A percentile compares a stretch with the other conserved stretches of the same genome.
phyloP scores from a whole-genome alignment of 805 yeast genomes.

The Candida adriatica region DNA sequence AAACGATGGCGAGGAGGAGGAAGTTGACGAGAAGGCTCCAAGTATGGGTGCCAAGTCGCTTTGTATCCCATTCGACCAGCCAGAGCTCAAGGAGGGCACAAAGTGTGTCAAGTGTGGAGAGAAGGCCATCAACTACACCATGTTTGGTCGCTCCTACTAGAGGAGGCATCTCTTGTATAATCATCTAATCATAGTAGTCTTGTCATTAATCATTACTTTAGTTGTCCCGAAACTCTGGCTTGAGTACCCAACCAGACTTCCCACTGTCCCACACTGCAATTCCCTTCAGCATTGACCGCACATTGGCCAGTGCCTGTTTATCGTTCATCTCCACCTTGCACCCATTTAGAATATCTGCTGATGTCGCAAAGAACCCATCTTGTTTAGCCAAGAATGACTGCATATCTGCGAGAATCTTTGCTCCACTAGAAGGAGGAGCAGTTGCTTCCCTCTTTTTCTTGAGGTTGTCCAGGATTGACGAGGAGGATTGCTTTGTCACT shows the following conservation, averaged over 20 bases:
- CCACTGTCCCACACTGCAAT: constrained; percentile 62
- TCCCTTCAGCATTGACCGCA: constrained; percentile 61
- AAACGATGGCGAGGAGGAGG: constrained; percentile 81
- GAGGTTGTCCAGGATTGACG: constrained; percentile 42
- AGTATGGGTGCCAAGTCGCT: constrained; percentile 98
- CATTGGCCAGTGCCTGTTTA: constrained; percentile 48
- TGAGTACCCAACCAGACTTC: constrained; percentile 58
- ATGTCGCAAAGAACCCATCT: constrained; percentile 36
- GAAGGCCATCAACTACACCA: constrained; percentile 74
- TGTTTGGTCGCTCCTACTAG: constrained; percentile 96
- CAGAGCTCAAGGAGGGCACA: constrained; percentile 67
- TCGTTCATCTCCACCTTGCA: constrained; percentile 33
- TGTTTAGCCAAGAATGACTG: constrained; percentile 31
- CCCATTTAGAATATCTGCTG: constrained; percentile 39
- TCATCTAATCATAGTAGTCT: neutral
- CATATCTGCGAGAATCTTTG: constrained; percentile 32
- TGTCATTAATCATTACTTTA: neutral
- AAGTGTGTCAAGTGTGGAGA: constrained; percentile 83
- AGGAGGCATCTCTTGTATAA: no score
- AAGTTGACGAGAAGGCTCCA: constrained; percentile 93
- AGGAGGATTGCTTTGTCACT: constrained; percentile 30
- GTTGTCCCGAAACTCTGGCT: constrained; percentile 36
- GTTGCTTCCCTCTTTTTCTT: constrained; percentile 31
- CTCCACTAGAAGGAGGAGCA: constrained; percentile 4
- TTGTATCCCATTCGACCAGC: constrained; percentile 95